Percentiles rank a stretch among this genome's conserved stretches.
Conservation (phyloP, 805 yeast genomes). For the Wickerhamia fluorescens region DNA sequence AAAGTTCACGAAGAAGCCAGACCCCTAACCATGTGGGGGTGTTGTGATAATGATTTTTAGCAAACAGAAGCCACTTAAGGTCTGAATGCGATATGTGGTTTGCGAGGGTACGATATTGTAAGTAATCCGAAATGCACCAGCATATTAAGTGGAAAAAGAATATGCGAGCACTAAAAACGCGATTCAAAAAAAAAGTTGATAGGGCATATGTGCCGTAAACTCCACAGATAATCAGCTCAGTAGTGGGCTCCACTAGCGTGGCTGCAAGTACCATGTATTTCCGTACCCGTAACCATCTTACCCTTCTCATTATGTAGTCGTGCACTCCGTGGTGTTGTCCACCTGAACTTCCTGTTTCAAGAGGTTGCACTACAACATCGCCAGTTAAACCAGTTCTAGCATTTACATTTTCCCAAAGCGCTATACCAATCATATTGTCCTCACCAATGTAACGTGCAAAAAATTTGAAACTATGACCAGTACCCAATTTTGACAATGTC, state of each 20-base stretch:
- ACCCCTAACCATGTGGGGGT: constrained; percentile 18
- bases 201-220: constrained; percentile 56
- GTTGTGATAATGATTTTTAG: constrained; percentile 1
- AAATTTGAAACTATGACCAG: constrained; percentile 51
- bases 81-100: constrained; percentile 4
- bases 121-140: constrained; percentile 64
- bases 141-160: constrained; percentile 46
- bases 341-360: constrained; percentile 9
- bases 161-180: constrained; percentile 25
- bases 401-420: constrained; percentile 61
- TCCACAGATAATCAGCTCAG: constrained; percentile 69
- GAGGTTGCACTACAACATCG: constrained; percentile 75
- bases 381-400: constrained; percentile 74
- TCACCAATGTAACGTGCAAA: constrained; percentile 84
- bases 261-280: constrained; percentile 84
- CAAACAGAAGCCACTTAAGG: constrained; percentile 4
- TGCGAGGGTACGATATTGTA: constrained; percentile 45
- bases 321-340: constrained; percentile 33
- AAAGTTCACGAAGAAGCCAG: constrained; percentile 65
- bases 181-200: constrained; percentile 35
- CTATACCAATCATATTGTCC: constrained; percentile 87
- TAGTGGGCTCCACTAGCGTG: constrained; percentile 78
- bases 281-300: constrained; percentile 81
- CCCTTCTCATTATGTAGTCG: constrained; percentile 62
- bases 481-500: constrained; percentile 19